A percentile compares a stretch with the other conserved stretches of the same genome.
Evolutionary conservation across 768 basidiomycete species (phyloP).

Genomic region (Lyophyllum decastes): DNA sequence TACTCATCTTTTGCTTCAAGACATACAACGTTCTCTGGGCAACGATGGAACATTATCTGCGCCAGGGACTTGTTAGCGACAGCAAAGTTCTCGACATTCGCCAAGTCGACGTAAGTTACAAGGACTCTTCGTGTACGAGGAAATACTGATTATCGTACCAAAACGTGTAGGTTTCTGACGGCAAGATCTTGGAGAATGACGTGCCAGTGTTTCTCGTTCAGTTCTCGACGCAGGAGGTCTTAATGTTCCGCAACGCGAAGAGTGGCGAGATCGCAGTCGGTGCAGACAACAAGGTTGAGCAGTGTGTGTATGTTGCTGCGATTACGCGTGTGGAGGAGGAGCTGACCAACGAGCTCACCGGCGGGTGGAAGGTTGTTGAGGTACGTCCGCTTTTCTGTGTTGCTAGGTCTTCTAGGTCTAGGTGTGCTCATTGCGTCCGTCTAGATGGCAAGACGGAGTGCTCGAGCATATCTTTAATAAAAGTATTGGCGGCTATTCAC

Average conservation of each 20-base stretch:
- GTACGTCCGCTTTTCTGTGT: constrained; percentile 42
- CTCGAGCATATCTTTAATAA: constrained; percentile 45
- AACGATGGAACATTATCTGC: constrained; percentile 91
- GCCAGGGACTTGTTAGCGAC: constrained; percentile 88
- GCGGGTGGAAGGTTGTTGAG: constrained; percentile 98
- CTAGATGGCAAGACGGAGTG: constrained; percentile 47
- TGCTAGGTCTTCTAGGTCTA: background rate
- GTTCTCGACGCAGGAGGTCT: constrained; percentile 92
- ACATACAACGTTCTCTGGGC: constrained; percentile 99
- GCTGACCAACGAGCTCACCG: constrained; percentile 88
- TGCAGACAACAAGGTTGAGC: constrained; percentile 88
- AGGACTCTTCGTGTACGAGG: background rate
- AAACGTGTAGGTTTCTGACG: constrained; percentile 65
- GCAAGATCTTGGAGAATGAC: constrained; percentile 88
- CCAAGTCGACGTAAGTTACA: constrained; percentile 83
- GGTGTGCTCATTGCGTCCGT: constrained; percentile 2
- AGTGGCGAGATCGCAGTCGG: constrained; percentile 87
- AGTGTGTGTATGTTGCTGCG: constrained; percentile 91
- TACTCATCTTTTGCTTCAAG: constrained; percentile 36
- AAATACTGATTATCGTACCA: background rate
- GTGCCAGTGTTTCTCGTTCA: constrained; percentile 89
- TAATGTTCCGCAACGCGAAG: constrained; percentile 88
- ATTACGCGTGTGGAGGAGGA: constrained; percentile 88
- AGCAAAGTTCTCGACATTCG: constrained; percentile 96
- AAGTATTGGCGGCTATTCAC: constrained; percentile 21